Evolutionary conservation across 2,329 filamentous ascomycete species (phyloP), one percentile per base, ranked within the genome.

Genomic region (Monosporascus cannonballus): DNA sequence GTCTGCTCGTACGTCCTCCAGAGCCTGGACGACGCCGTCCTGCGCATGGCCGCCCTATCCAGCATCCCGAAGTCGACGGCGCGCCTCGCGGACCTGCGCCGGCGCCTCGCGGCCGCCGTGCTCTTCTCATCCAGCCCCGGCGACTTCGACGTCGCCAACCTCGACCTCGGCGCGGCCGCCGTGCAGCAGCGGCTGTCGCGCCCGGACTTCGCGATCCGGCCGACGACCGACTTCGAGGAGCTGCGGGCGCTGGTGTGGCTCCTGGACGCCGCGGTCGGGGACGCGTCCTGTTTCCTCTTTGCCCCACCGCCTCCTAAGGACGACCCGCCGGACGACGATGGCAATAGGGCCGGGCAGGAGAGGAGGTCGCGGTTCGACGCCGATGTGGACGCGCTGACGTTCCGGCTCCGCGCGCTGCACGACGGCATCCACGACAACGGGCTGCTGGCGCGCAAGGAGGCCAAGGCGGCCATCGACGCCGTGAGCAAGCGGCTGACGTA

Each of bases 231-330:
- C 68, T 96, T 89, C 68, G 73, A 76, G 17, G 76, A 85, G 51
- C 78, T 96, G 1, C 75, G 78, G 36, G 84, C 87, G 2, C 76
- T 84, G 17, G 74, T 89, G 3, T 71, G 78, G 3, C 78, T 95
- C 20, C 78, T 96, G 5, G 86, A 94, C 63, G 80, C 90, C 39
- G 86, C 83, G 17, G 76, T 96, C 49, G 89, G 90, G 54, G 81
- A 86, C 53, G 89, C 80, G 2, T 68, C 30, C 30, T 14, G 69
- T 59, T 67, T 62, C 52, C 56, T 63, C 20, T 4, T 1, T 20
- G 55, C 55, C 38, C 30, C 53, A 18, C 18, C 24, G 30, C 20
- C 25, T 17, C 25, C 72, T 44, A 65, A 64, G 15, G 66, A 61
- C 53, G 14, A 57, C 9, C 51, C 51, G 34, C 68, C 69, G 42